These are phyloP conservation scores for Cercophora sp. DNA, from an alignment of 495 filamentous ascomycete species.

Conservation along the genomic window DNA sequence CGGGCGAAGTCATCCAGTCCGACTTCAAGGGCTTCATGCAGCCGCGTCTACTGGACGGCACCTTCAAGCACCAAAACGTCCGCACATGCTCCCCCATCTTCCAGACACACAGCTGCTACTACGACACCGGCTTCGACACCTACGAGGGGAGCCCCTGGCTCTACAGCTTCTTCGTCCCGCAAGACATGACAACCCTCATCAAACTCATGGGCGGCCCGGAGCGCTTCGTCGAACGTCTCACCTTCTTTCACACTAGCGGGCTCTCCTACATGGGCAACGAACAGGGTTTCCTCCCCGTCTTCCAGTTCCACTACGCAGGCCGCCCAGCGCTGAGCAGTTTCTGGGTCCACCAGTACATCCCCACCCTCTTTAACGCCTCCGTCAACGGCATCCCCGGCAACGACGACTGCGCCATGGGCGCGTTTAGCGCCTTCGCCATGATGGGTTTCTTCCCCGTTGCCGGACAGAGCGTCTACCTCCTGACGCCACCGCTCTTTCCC, in stretches of 20 bases:
- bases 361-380: slow-evolving; percentile 59
- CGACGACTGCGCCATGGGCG: slow-evolving; percentile 74
- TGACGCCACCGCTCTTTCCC: slow-evolving; percentile 62
- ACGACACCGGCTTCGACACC: slow-evolving; percentile 59
- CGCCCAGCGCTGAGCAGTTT: slow-evolving; percentile 59
- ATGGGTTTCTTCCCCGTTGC: slow-evolving; percentile 72
- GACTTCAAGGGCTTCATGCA: slow-evolving; percentile 67
- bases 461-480: slow-evolving; percentile 70
- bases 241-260: slow-evolving; percentile 59
- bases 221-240: slow-evolving; percentile 55
- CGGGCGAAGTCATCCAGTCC: slow-evolving; percentile 25
- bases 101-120: slow-evolving; percentile 45
- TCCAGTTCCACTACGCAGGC: slow-evolving; percentile 70
- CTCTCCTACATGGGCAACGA: slow-evolving; percentile 72
- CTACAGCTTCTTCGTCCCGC: slow-evolving; percentile 68
- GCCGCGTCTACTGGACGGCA: slow-evolving; percentile 58
- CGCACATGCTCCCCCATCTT: slow-evolving; percentile 55
- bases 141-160: slow-evolving; percentile 71
- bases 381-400: slow-evolving; percentile 66
- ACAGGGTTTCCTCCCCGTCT: slow-evolving; percentile 66
- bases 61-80: slow-evolving; percentile 64
- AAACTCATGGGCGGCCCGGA: slow-evolving; percentile 54
- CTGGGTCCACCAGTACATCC: slow-evolving; percentile 63
- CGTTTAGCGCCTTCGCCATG: slow-evolving; percentile 64
- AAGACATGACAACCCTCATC: slow-evolving; percentile 63